Evolutionary conservation across 192 early-diverging fungal genomes (phyloP), one percentile per base, ranked within the genome.

Genomic region (Coemansia brasiliensis): DNA sequence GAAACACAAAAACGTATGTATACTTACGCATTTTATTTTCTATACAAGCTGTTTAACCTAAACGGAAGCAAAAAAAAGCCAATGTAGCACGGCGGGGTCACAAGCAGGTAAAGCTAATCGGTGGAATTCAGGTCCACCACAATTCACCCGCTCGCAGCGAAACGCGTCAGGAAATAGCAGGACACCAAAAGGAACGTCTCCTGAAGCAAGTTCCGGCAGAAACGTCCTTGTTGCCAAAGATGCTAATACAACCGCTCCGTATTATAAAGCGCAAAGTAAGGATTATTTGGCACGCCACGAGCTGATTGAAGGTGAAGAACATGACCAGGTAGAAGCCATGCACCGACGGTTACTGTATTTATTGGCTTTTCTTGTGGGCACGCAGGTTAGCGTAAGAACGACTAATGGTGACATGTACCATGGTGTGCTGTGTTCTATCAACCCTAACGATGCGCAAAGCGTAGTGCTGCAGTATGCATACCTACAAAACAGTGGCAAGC

Each of bases 371-470:
- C 57, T 79, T 21, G 69, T 79, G 9, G 75, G 75, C 42, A 59
- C 57, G n/a, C 60, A 67, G 32, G 65, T 79, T 18, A 64, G 53
- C 32, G 64, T 79, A 41, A 29, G 24, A 0, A 61, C 69, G 9
- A 63, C 44, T 3, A 52, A 35, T 25, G 69, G 61, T 6, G 52
- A 64, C 21, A 40, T 52, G 3, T 72, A 72, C 48, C 44, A 35
- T 22, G 75, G 75, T 11, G 38, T 79, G 1, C 41, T 79, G 32
- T 66, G 67, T 40, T 79, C 75, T n/a, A 63, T 79, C 20, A 79
- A 79, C 18, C 69, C 75, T 2, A 79, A 64, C 27, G 75, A 79
- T 32, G 75, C 69, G 4, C 75, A 79, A 37, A 79, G 75, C 67
- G 63, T 72, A 27, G 69, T 79, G 9, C 44, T 79, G 39, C 61